A percentile compares a stretch with the other conserved stretches of the same genome.
These are phyloP conservation scores for Aleurites moluccanus DNA, from an alignment of 441 rosid species.

Conservation along the genomic window DNA sequence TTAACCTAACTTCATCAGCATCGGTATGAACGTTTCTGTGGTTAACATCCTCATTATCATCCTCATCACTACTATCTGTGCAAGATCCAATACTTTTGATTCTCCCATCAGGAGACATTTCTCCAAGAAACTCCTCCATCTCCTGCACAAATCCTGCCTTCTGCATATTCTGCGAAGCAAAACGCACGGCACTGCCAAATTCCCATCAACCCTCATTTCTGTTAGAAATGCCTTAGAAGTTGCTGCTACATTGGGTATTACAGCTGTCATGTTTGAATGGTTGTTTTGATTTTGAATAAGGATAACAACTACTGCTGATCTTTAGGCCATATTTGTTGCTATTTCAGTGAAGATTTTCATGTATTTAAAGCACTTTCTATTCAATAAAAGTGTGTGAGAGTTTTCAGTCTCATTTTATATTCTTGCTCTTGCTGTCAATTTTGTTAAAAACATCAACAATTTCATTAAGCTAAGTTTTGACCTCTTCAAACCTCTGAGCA, in stretches of 20 bases:
- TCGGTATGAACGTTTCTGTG: constrained; percentile 24
- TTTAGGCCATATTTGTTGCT: no score
- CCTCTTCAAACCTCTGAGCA: constrained; percentile 47
- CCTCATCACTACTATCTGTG: constrained; percentile 34
- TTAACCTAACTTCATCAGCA: constrained; percentile 46
- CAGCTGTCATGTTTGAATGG: no score
- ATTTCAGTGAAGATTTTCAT: no score
- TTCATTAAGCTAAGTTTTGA: constrained; percentile 54
- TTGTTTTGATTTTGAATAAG: no score
- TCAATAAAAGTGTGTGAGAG: no score
- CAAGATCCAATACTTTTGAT: constrained; percentile 45
- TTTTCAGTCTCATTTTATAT: no score
- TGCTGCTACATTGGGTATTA: no score
- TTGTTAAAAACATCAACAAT: no score
- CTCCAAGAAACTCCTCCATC: constrained; percentile 45
- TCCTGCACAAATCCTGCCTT: constrained; percentile 59
- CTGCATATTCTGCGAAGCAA: constrained; percentile 52
- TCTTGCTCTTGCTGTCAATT: no score
- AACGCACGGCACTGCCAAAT: constrained; percentile 48
- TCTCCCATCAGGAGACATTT: constrained; percentile 73
- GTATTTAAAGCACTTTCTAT: no score
- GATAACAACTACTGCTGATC: no score
- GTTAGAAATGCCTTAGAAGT: no score
- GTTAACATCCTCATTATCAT: constrained; percentile 26
- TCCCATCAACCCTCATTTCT: constrained; percentile 72